Conservation (phyloP, 768 basidiomycete genomes). For the Gautieria morchelliformis region DNA sequence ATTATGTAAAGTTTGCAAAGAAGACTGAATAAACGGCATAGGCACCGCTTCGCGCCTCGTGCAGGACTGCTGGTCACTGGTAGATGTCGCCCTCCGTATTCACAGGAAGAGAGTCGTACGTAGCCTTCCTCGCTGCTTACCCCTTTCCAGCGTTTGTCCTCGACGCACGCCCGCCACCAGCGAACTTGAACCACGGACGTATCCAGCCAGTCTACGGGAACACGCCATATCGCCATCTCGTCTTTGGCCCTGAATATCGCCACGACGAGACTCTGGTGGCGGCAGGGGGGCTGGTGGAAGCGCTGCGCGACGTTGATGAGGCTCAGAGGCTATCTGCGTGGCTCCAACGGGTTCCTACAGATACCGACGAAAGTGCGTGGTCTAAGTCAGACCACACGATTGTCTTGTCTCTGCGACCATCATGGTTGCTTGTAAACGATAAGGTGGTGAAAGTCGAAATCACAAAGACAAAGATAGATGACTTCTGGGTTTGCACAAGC, state of each 20-base stretch:
- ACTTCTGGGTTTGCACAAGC: constrained; percentile 14
- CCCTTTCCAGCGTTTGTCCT: constrained; percentile 15
- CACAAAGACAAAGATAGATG: constrained; percentile 11
- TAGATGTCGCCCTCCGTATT: background rate
- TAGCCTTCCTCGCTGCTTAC: constrained; percentile 9
- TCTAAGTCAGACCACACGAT: background rate
- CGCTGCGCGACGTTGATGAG: constrained; percentile 5
- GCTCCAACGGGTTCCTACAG: background rate
- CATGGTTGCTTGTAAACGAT: constrained; percentile 8
- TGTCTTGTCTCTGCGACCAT: constrained; percentile 11
- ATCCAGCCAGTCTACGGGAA: constrained; percentile 12
- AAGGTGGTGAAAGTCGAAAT: constrained; percentile 9
- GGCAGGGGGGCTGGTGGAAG: constrained; percentile 9
- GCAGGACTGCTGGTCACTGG: background rate
- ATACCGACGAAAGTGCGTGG: background rate
- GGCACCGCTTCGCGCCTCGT: too few relatives aligned
- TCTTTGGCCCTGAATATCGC: constrained; percentile 8
- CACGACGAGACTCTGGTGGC: background rate
- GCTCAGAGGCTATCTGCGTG: constrained; percentile 3
- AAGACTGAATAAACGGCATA: too few relatives aligned
- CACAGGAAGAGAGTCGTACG: background rate
- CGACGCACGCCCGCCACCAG: constrained; percentile 4
- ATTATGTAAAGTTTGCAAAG: too few relatives aligned
- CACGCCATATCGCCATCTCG: constrained; percentile 6
- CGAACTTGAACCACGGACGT: constrained; percentile 6